Evolutionary conservation across 2,329 filamentous ascomycete genomes (phyloP).

Genomic region (Botrytis fabae): DNA sequence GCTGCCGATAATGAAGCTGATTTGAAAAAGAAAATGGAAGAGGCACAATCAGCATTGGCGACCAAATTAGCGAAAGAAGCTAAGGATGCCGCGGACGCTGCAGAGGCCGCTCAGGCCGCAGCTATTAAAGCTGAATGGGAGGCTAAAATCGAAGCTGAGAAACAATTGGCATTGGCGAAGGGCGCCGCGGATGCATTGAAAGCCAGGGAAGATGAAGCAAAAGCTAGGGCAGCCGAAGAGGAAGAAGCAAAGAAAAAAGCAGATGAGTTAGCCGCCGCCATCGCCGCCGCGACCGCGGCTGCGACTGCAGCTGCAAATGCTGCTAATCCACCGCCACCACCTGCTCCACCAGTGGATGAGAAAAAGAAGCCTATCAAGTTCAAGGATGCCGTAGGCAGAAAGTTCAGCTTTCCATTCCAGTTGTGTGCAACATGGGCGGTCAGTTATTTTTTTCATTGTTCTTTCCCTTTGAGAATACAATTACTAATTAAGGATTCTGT

Average conservation of each 20-base stretch:
- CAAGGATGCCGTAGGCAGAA: slow-evolving; percentile 87
- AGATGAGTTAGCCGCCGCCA: slow-evolving; percentile 27
- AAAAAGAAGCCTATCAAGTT: slow-evolving; percentile 72
- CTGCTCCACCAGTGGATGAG: slow-evolving; percentile 36
- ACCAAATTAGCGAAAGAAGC: slow-evolving; percentile 21
- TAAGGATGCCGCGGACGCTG: slow-evolving; percentile 41
- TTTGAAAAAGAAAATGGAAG: slow-evolving; percentile 24
- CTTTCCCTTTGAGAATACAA: slow-evolving; percentile 13
- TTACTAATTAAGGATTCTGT: slow-evolving; percentile 33
- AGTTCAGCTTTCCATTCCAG: slow-evolving; percentile 89
- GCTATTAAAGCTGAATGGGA: slow-evolving; percentile 46
- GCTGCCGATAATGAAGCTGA: slow-evolving; percentile 34
- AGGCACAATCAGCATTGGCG: slow-evolving; percentile 21
- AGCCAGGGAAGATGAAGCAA: slow-evolving; percentile 42
- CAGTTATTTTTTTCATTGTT: slow-evolving; percentile 43
- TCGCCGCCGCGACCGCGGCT: slow-evolving; percentile 48
- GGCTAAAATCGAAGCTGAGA: slow-evolving; percentile 45
- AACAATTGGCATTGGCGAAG: slow-evolving; percentile 30
- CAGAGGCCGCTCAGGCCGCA: slow-evolving; percentile 43
- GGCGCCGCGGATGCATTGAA: slow-evolving; percentile 36
- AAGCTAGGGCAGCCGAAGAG: slow-evolving; percentile 50
- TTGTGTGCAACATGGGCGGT: slow-evolving; percentile 82
- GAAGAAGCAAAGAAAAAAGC: slow-evolving; percentile 48
- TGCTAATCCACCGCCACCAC: slow-evolving; percentile 19
- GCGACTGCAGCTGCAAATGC: slow-evolving; percentile 38